phyloP scores from a whole-genome alignment of 1,284 basidiomycete genomes.

The Vanrija sp. region DNA sequence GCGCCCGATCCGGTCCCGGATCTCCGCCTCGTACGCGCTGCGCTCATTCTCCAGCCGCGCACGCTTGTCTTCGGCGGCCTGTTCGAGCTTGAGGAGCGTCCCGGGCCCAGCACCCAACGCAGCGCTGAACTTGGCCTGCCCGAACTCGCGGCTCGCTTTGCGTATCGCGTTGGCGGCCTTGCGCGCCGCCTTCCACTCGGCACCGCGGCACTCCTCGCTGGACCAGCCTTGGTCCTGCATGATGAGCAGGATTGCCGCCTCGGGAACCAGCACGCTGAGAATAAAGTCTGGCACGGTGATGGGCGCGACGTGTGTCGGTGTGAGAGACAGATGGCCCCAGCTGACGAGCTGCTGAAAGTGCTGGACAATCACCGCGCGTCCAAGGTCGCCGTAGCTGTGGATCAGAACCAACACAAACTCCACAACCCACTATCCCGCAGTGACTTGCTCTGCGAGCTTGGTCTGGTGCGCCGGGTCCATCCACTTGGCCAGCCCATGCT shows the following conservation, averaged over 20 bases:
- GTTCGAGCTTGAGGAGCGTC: conserved; percentile 2
- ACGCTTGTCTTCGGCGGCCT: neutral
- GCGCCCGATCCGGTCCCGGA: neutral
- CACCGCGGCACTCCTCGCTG: conserved; percentile 1
- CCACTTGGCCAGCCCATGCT: conserved; percentile 26
- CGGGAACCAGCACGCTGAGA: conserved; percentile 39
- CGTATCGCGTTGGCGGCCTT: conserved; percentile 18
- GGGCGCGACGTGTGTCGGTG: conserved; percentile 13
- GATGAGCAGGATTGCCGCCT: conserved; percentile 38
- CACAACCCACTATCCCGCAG: conserved; percentile 41
- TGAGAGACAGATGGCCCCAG: conserved; percentile 24
- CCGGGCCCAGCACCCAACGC: conserved; percentile 6
- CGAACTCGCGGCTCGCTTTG: conserved; percentile 30
- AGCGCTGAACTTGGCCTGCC: conserved; percentile 24
- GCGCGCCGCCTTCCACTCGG: conserved; percentile 13
- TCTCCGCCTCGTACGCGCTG: neutral
- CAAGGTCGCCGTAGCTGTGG: conserved; percentile 40
- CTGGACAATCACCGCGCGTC: conserved; percentile 25
- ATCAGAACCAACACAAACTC: conserved; percentile 5
- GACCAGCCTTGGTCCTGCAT: conserved; percentile 29
- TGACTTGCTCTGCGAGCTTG: conserved; percentile 11
- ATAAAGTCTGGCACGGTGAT: conserved; percentile 35
- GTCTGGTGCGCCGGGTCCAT: conserved; percentile 15
- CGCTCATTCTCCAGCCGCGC: neutral
- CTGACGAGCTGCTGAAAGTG: conserved; percentile 32